Base-by-base conservation (phyloP, 495 filamentous ascomycete species). In the Bathelium albidoporum region DNA sequence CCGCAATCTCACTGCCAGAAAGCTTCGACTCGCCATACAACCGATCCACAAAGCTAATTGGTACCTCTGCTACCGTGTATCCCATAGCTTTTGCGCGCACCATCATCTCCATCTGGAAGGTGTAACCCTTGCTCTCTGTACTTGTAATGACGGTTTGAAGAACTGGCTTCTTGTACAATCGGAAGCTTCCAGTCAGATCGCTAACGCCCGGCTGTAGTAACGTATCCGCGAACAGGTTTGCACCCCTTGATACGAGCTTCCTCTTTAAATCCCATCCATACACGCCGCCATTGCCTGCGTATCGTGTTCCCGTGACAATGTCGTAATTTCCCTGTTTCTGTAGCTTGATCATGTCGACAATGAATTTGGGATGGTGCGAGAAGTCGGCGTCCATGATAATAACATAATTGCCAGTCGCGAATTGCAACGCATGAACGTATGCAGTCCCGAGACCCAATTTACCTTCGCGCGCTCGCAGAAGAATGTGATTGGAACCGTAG, bases 311-410 rank as follows among this genome's bases (percentile, higher is more conserved):
- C 26, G 91, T 96, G 11, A 98, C 94, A 71, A 98, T 98, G 71
- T 98, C 94, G 77, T 89, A 94, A 74, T 89, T 83, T 66, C 76
- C 79, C 28, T 69, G 68, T 75, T 80, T 79, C 76, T 93, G 90
- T 69, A 82, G 83, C 61, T 77, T 76, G 65, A 96, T 89, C 90
- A 96, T 95, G 70, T 87, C 78, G 62, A 89, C 84, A 72, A 97
- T 90, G 81, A 95, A 97, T 79, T 95, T 95, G 71, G 91, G 91
- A 78, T 98, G 94, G 80, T 98, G 95, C 72, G 85, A 89, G 84
- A 98, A 98, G 76, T 98, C 94, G 75, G 94, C 94, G 79, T 98
- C 94, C 94, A 98, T 97, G 81, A 98, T 98, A 80, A 98, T 89
- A 64, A 98, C 87, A 75, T 84, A 97, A 81, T 91, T 96, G 66